Evolutionary conservation across 495 filamentous ascomycete genomes (phyloP), one percentile per base, ranked within the genome.

Genomic region (Pyrenopolyporus hunteri): DNA sequence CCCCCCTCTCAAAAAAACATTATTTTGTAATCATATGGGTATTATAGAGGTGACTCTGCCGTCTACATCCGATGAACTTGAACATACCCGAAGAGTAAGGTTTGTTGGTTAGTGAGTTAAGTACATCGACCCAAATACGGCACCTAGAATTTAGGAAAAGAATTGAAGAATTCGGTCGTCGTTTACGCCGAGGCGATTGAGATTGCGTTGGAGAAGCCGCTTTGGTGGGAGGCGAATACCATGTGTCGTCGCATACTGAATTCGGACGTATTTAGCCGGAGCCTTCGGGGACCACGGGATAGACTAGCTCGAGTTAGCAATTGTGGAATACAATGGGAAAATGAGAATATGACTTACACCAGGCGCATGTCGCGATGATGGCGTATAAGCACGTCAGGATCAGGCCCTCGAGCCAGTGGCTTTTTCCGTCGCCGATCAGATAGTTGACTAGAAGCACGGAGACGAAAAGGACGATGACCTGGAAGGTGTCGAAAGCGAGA

Each of bases 391-490:
- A 88, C 59, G 87, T 83, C 44, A 93, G 68, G 29, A 92, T 73
- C 51, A 90, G 83, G 7, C 90, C 90, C 71, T 94, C 90, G 0
- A 94, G 82, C 80, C 86, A 87, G 53, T 82, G 78, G 39, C 76
- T 80, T 73, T 84, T 83, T 3, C 83, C 82, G 55, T 86, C 83
- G 14, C 82, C 83, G 54, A 94, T 92, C 11, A 94, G 80, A 69
- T 92, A 93, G 74, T 92, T 94, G 33, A 93, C 90, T 59, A 95
- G 70, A 13, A 95, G 77, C 1, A 94, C 86, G 5, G 86, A 71
- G 4, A 93, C 87, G 61, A 94, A 95, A 5, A 95, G 74, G 14
- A 92, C 80, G 37, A 88, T 87, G 3, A 94, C 82, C 72, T 93
- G 88, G 76, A 93, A 94, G 0, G 81, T 84, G 66, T 95, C 91